A percentile compares a stretch with the other conserved stretches of the same genome.
Evolutionary conservation across 345 rosid genomes (phyloP).

Genomic region (Arabidopsis arenosa): DNA sequence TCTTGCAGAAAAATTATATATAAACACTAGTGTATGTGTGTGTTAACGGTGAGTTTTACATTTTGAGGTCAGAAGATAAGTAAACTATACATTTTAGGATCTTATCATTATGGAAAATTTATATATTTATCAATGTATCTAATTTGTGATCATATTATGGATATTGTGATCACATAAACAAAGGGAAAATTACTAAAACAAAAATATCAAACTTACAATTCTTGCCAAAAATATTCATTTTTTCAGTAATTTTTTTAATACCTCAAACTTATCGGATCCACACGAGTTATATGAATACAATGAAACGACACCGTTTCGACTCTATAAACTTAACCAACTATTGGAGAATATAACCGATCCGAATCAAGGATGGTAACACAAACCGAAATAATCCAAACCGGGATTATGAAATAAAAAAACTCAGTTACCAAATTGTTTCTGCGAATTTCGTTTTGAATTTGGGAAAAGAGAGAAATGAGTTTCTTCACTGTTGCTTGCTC

Average conservation of each 20-base stretch:
- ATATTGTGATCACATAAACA: not conserved
- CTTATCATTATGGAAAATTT: not conserved
- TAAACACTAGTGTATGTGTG: not conserved
- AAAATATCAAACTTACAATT: not conserved
- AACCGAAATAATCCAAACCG: no score
- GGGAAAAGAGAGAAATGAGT: slow-evolving; percentile 26
- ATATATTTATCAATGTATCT: not conserved
- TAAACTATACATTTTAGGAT: not conserved
- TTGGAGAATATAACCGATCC: no score
- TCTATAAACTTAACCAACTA: no score
- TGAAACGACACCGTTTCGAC: no score
- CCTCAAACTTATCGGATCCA: no score
- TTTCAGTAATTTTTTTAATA: no score
- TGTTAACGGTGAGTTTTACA: not conserved
- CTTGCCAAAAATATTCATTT: not conserved
- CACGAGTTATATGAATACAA: no score
- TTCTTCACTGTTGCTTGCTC: slow-evolving; percentile 22
- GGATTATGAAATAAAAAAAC: no score
- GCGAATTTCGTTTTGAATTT: slow-evolving; percentile 16
- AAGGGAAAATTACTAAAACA: not conserved
- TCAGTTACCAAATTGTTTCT: not conserved
- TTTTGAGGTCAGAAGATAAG: not conserved
- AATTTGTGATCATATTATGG: not conserved
- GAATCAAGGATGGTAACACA: no score
- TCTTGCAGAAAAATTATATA: not conserved